Conservation (phyloP, 2,329 filamentous ascomycete genomes). For the Penicillium sp. region DNA sequence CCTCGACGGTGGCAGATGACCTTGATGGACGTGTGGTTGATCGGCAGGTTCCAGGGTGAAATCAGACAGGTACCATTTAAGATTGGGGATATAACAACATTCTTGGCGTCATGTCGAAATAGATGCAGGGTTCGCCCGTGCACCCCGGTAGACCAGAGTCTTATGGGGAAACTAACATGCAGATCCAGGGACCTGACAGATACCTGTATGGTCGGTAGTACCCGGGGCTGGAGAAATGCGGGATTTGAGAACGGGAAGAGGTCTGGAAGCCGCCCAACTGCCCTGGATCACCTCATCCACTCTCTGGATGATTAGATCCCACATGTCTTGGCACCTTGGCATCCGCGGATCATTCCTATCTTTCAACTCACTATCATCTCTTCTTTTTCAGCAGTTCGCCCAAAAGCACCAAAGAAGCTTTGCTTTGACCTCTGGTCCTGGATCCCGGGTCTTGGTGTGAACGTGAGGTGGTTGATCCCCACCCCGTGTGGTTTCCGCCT, state of each 20-base stretch:
- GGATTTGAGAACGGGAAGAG: not conserved
- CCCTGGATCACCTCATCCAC: slow-evolving; percentile 19
- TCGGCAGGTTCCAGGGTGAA: not conserved
- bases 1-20: not conserved
- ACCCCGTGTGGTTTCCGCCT: not conserved
- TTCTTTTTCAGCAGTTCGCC: not conserved
- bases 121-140: slow-evolving; percentile 4
- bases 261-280: not conserved
- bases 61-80: not conserved
- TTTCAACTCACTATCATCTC: not conserved
- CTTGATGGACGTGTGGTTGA: not conserved
- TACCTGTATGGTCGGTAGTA: not conserved
- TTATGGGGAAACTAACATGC: slow-evolving; percentile 12
- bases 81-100: slow-evolving; percentile 22
- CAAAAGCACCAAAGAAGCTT: slow-evolving; percentile 5
- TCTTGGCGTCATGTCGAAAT: slow-evolving; percentile 29
- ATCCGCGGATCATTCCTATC: slow-evolving; percentile 5
- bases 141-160: not conserved
- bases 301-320: slow-evolving; percentile 7
- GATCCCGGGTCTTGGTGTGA: not conserved
- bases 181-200: slow-evolving; percentile 17
- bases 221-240: not conserved
- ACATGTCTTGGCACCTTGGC: slow-evolving; percentile 16
- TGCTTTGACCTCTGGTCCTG: slow-evolving; percentile 5
- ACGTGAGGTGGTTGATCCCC: not conserved